Evolutionary conservation across 495 filamentous ascomycete species (phyloP).

Genomic region (Aeminium ludgeri): DNA sequence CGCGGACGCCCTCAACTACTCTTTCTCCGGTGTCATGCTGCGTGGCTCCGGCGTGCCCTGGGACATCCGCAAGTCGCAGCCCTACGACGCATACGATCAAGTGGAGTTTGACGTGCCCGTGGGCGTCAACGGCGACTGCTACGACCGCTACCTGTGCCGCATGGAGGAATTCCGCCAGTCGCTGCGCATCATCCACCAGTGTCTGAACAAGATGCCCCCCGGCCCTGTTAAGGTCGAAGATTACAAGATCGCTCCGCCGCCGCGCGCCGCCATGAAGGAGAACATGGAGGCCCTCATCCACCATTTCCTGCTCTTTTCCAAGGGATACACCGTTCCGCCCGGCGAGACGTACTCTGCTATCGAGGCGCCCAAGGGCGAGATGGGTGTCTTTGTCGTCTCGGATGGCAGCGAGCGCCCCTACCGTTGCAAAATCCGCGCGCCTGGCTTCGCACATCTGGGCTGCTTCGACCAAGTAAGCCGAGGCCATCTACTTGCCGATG

Average conservation of each 20-base stretch:
- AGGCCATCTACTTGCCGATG: slow-evolving; percentile 90
- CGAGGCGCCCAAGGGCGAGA: slow-evolving; percentile 98
- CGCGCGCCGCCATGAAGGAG: slow-evolving; percentile 98
- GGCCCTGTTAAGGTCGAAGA: slow-evolving; percentile 91
- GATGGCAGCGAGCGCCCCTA: slow-evolving; percentile 94
- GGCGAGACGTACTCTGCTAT: slow-evolving; percentile 97
- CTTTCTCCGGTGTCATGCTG: slow-evolving; percentile 94
- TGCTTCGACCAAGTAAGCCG: slow-evolving; percentile 85
- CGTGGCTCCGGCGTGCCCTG: slow-evolving; percentile 93
- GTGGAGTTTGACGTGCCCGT: slow-evolving; percentile 98
- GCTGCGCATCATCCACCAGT: slow-evolving; percentile 95
- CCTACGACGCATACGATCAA: slow-evolving; percentile 93
- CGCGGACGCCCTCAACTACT: slow-evolving; percentile 83
- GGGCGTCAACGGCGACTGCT: slow-evolving; percentile 93
- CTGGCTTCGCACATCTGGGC: slow-evolving; percentile 87
- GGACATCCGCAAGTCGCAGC: slow-evolving; percentile 89
- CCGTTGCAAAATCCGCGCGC: slow-evolving; percentile 91
- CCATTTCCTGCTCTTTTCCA: slow-evolving; percentile 96
- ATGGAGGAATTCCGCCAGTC: slow-evolving; percentile 99
- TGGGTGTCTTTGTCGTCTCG: slow-evolving; percentile 94
- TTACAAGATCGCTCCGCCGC: slow-evolving; percentile 96
- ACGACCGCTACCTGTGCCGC: slow-evolving; percentile 95
- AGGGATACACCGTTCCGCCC: slow-evolving; percentile 93
- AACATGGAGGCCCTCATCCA: slow-evolving; percentile 99
- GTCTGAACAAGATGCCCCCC: slow-evolving; percentile 94